phyloP scores from a whole-genome alignment of 495 filamentous ascomycete genomes.

The Pseudevernia furfuracea region DNA sequence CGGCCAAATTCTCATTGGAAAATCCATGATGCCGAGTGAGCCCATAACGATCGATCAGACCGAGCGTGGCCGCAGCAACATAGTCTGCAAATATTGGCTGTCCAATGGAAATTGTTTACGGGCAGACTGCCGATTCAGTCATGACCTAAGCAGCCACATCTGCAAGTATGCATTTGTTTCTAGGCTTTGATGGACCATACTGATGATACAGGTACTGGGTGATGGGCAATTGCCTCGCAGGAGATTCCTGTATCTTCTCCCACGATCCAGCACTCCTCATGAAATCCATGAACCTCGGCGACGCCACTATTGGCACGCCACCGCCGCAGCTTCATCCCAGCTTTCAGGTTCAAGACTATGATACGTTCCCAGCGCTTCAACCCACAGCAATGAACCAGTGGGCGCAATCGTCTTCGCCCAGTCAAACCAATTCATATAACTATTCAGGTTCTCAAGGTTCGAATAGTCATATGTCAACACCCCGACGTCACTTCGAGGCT shows the following conservation, averaged over 20 bases:
- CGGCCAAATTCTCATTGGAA: conserved; percentile 68
- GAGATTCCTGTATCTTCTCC: conserved; percentile 91
- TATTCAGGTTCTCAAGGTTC: conserved; percentile 23
- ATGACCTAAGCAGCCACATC: conserved; percentile 88
- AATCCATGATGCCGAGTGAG: conserved; percentile 73
- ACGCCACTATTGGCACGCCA: conserved; percentile 45
- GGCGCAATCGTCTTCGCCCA: conserved; percentile 34
- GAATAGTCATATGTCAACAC: conserved; percentile 19
- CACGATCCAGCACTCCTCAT: conserved; percentile 85
- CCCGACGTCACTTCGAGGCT: conserved; percentile 24
- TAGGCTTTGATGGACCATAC: conserved; percentile 10
- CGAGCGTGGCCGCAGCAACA: conserved; percentile 56
- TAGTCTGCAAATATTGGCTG: conserved; percentile 94
- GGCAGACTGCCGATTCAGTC: conserved; percentile 94
- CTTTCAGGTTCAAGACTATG: conserved; percentile 80
- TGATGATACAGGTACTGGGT: conserved; percentile 73
- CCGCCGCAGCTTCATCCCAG: conserved; percentile 50
- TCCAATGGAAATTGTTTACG: conserved; percentile 87
- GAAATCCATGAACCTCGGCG: conserved; percentile 57
- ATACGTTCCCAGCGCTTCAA: conserved; percentile 80
- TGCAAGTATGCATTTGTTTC: conserved; percentile 71
- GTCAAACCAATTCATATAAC: conserved; percentile 23
- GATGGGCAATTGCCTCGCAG: conserved; percentile 91
- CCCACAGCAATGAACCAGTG: conserved; percentile 55
- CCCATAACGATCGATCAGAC: conserved; percentile 66